Evolutionary conservation across 305 asterid species (phyloP).

Genomic region (Nicotiana rustica): DNA sequence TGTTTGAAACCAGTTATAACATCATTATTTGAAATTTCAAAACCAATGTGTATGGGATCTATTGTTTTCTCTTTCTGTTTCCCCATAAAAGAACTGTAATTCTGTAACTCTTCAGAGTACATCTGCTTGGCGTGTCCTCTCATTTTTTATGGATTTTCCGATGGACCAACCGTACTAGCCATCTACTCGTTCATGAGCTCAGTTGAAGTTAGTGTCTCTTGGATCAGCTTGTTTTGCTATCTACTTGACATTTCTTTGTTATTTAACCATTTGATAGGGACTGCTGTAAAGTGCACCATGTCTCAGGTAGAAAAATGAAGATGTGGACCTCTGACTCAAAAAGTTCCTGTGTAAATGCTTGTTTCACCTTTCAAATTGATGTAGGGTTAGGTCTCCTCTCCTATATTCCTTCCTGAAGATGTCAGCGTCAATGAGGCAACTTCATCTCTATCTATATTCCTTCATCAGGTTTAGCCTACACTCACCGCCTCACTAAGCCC

Average conservation of each 20-base stretch:
- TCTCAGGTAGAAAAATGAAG: conserved; percentile 1
- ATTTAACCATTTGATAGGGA: not conserved
- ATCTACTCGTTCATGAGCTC: conserved; percentile 8
- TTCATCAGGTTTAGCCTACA: not conserved
- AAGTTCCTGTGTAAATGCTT: not conserved
- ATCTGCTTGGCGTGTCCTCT: conserved; percentile 17
- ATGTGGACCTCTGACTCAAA: conserved; percentile 19
- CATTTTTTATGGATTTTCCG: conserved; percentile 11
- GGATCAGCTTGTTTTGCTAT: conserved; percentile 18
- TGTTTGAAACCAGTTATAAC: not conserved
- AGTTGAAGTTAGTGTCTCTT: conserved; percentile 21
- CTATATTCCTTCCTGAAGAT: conserved; percentile 15
- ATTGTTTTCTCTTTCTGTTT: conserved; percentile 6
- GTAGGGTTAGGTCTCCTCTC: conserved; percentile 15
- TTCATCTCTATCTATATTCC: not conserved
- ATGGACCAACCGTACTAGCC: conserved; percentile 21
- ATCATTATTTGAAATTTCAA: not conserved
- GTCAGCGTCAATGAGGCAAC: conserved; percentile 8
- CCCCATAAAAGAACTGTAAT: conserved; percentile 22
- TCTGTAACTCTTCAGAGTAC: conserved; percentile 8
- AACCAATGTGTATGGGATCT: not conserved
- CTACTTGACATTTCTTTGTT: conserved; percentile 15
- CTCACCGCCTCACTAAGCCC: conserved; percentile 23
- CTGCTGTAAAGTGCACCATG: not conserved
- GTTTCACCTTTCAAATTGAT: not conserved